Evolutionary conservation across 805 yeast genomes (phyloP).

Genomic region (Candida sithepensis): DNA sequence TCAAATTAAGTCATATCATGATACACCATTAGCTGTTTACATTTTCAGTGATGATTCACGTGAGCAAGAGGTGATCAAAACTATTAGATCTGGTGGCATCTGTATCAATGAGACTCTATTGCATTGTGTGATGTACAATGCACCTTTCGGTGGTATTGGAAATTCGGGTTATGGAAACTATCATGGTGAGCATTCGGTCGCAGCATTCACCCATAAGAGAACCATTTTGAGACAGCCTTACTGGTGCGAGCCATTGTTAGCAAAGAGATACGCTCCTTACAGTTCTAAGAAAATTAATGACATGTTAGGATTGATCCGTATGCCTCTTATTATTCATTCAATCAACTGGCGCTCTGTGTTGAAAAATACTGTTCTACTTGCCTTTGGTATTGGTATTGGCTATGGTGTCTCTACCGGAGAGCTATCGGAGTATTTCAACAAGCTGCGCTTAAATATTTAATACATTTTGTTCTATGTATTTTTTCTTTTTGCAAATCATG

Average conservation of each 20-base stretch:
- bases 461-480: neutral
- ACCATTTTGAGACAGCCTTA: conserved; percentile 58
- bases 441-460: neutral
- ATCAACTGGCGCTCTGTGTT: neutral
- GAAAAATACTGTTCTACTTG: neutral
- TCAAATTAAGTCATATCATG: conserved; percentile 47
- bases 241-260: conserved; percentile 56
- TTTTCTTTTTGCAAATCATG: neutral
- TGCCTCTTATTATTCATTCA: neutral
- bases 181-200: conserved; percentile 69
- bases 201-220: conserved; percentile 75
- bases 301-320: neutral
- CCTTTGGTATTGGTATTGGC: neutral
- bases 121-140: conserved; percentile 59
- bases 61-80: conserved; percentile 48
- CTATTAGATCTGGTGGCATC: conserved; percentile 69
- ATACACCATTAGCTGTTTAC: conserved; percentile 83
- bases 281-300: conserved; percentile 25
- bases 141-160: conserved; percentile 94
- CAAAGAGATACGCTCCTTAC: conserved; percentile 68
- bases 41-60: conserved; percentile 49
- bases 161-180: conserved; percentile 77
- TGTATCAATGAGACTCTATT: conserved; percentile 68
- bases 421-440: neutral
- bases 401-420: neutral